phyloP scores from a whole-genome alignment of 2,329 filamentous ascomycete species.

The Colletotrichum sp. region DNA sequence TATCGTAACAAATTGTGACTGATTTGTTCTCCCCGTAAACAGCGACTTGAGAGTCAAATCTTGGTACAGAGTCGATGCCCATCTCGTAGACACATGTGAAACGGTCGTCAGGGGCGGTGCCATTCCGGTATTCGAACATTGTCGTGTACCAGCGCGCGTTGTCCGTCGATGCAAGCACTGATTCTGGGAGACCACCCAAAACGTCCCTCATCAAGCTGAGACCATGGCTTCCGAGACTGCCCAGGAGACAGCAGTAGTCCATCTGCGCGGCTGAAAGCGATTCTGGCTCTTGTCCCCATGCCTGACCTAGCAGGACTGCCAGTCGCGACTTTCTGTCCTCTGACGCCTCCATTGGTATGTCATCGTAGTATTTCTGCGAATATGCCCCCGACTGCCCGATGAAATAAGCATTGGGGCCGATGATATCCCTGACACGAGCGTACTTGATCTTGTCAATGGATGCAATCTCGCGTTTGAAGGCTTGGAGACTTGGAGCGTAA shows the following conservation, averaged over 20 bases:
- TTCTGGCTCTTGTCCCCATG: conserved; percentile 23
- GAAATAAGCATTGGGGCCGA: conserved; percentile 24
- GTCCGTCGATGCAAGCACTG: not conserved
- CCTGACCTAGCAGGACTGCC: not conserved
- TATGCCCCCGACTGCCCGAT: not conserved
- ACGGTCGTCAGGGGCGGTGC: not conserved
- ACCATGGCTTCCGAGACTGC: conserved; percentile 58
- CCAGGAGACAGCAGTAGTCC: conserved; percentile 46
- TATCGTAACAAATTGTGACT: conserved; percentile 51
- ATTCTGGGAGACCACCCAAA: not conserved
- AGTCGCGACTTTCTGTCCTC: not conserved
- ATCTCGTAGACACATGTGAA: conserved; percentile 48
- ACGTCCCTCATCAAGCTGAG: conserved; percentile 58
- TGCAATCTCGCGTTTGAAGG: conserved; percentile 54
- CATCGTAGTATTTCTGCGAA: conserved; percentile 25
- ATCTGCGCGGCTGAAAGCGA: conserved; percentile 30
- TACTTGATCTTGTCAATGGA: conserved; percentile 54
- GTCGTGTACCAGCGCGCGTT: not conserved
- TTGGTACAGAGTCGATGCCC: conserved; percentile 52
- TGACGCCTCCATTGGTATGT: not conserved
- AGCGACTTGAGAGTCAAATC: conserved; percentile 49
- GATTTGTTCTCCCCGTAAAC: conserved; percentile 54
- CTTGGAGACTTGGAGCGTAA: conserved; percentile 53
- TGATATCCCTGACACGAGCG: conserved; percentile 42
- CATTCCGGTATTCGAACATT: not conserved